Percentiles rank a stretch among this genome's conserved stretches.
phyloP scores from a whole-genome alignment of 2,329 filamentous ascomycete species.

The Nemania sp. region DNA sequence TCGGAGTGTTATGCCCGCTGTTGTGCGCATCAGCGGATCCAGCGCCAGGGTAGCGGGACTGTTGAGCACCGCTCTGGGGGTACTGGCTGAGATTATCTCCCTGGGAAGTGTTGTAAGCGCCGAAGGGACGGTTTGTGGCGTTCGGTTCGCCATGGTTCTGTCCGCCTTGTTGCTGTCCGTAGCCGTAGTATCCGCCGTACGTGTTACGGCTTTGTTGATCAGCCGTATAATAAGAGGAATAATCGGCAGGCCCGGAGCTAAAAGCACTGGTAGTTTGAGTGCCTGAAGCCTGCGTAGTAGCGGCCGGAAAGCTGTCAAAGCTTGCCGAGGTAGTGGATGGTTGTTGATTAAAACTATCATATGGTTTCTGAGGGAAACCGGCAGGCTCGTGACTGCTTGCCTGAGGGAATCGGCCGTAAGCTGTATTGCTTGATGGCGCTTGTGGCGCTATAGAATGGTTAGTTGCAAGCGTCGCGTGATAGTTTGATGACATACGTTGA shows the following conservation, averaged over 20 bases:
- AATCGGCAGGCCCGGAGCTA: conserved; percentile 77
- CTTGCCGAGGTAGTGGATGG: conserved; percentile 49
- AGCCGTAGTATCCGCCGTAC: conserved; percentile 77
- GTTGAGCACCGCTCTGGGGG: conserved; percentile 73
- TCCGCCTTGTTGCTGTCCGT: conserved; percentile 54
- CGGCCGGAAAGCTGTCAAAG: conserved; percentile 63
- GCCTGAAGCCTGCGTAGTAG: conserved; percentile 59
- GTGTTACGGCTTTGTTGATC: conserved; percentile 75
- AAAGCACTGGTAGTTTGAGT: conserved; percentile 67
- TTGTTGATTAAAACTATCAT: conserved; percentile 83
- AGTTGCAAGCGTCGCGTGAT: conserved; percentile 41
- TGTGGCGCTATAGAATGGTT: conserved; percentile 51
- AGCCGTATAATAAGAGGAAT: conserved; percentile 82
- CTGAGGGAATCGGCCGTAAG: conserved; percentile 72
- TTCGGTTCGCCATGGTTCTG: conserved; percentile 75
- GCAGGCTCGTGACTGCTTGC: conserved; percentile 62
- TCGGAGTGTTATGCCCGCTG: conserved; percentile 89
- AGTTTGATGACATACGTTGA: conserved; percentile 36
- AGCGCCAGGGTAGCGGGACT: conserved; percentile 61
- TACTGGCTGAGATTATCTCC: conserved; percentile 69
- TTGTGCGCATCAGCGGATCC: conserved; percentile 71
- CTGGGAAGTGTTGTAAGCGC: conserved; percentile 71
- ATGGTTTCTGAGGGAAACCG: conserved; percentile 73
- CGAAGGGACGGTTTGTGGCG: conserved; percentile 74
- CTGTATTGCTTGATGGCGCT: conserved; percentile 60